These are phyloP conservation scores for Cyamopsis tetragonoloba DNA, from an alignment of 306 rosid genomes.

Conservation along the genomic window DNA sequence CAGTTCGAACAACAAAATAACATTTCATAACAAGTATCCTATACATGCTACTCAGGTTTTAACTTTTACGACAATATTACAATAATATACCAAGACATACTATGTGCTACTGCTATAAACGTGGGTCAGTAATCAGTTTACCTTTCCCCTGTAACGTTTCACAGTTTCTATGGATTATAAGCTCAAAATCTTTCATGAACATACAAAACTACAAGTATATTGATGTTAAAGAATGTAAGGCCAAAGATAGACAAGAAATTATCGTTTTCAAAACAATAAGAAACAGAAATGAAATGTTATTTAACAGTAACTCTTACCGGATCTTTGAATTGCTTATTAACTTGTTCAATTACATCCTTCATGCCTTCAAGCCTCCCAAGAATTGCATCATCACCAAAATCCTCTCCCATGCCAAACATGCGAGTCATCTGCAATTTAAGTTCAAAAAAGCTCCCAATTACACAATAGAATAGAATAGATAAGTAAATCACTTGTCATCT, in stretches of 20 bases:
- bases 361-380: slow-evolving; percentile 93
- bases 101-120: not conserved
- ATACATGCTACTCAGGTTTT: not conserved
- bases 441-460: not conserved
- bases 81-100: not conserved
- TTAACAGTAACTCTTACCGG: slow-evolving; percentile 76
- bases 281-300: slow-evolving; percentile 15
- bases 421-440: slow-evolving; percentile 65
- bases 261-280: not conserved
- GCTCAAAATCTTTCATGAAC: not conserved
- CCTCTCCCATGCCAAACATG: slow-evolving; percentile 91
- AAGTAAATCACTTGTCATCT: not conserved
- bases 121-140: not conserved
- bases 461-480: slow-evolving; percentile 8
- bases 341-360: slow-evolving; percentile 96
- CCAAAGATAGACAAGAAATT: slow-evolving; percentile 6
- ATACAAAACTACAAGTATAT: not conserved
- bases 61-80: no score
- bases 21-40: no score
- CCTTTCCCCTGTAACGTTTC: not conserved
- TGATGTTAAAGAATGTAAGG: not conserved
- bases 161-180: not conserved
- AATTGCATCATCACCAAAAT: slow-evolving; percentile 92
- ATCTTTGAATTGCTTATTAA: slow-evolving; percentile 87
- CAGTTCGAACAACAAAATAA: not conserved